phyloP scores from a whole-genome alignment of 179 eudicot species.

The Heliamphora ciliata region DNA sequence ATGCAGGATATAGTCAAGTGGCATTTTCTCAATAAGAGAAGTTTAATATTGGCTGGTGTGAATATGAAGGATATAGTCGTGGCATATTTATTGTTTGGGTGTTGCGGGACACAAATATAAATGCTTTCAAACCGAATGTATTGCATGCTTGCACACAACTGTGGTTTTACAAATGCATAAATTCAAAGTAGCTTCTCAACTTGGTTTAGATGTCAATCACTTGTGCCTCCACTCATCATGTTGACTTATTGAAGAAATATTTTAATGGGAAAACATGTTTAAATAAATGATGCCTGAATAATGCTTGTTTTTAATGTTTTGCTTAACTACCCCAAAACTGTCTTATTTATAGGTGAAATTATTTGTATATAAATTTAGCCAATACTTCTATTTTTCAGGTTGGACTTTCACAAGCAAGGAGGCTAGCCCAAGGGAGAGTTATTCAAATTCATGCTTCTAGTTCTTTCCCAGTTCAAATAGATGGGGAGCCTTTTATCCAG shows the following conservation, averaged over 20 bases:
- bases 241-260: not conserved
- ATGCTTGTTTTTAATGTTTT: not conserved
- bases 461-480: conserved; percentile 82
- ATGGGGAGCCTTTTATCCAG: conserved; percentile 82
- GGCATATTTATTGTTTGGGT: not conserved
- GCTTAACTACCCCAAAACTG: not conserved
- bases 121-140: not conserved
- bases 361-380: not conserved
- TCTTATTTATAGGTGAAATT: not conserved
- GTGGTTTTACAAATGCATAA: not conserved
- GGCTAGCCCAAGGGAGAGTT: conserved; percentile 70
- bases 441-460: conserved; percentile 62
- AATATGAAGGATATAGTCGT: not conserved
- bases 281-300: not conserved
- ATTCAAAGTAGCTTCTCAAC: not conserved
- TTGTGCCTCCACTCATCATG: no score
- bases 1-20: no score
- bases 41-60: not conserved
- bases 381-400: conserved; percentile 34
- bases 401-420: conserved; percentile 89
- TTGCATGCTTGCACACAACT: not conserved
- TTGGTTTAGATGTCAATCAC: not conserved
- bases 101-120: not conserved
- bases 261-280: not conserved
- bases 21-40: not conserved